Evolutionary conservation across 768 basidiomycete genomes (phyloP), one percentile per base, ranked within the genome.

Genomic region (Crepidotus variabilis): DNA sequence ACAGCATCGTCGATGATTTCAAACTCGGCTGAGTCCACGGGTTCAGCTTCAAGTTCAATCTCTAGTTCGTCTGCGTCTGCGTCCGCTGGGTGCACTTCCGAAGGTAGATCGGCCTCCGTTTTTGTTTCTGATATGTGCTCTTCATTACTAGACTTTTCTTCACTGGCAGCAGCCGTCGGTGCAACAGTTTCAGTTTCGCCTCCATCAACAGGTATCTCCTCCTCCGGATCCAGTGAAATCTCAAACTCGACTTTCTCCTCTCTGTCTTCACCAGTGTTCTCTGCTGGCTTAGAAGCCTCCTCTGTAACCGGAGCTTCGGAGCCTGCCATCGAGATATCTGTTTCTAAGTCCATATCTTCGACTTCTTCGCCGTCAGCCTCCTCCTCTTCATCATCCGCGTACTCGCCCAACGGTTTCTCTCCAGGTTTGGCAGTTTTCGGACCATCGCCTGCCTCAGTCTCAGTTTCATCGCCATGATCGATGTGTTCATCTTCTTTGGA

Each of bases 211-310:
- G 47, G 10, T 36, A 57, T 60, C 33, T 54, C 57, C 24, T 63
- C 63, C 6, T 62, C 60, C 0, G 63, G 61, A 14, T 55, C 57
- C 32, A 62, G 50, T 4, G 59, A 56, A 22, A 61, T 62, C 51
- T 62, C 65, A 32, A 61, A 59, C 20, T 59, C 59, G 2, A 54
- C 21, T 49, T 51, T 39, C 18, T 32, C 35, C 32, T 53, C 52
- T 8, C 23, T 45, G 36, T 43, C 52, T 46, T 53, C 52, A 6
- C 20, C 21, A 2, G 35, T 13, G 2, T 46, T 28, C 13, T 53
- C 52, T 8, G 43, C 52, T 9, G 36, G 10, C 21, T 51, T 47
- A 28, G 23, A 55, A n/a, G 36, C 50, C 8, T 33, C 47, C 18
- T 57, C 49, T 33, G 28, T 13, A 16, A 39, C 39, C 11, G 13